A percentile compares a stretch with the other conserved stretches of the same genome.
Conservation (phyloP, 1,284 basidiomycete genomes). For the Mycosarcoma mackinlayi region DNA sequence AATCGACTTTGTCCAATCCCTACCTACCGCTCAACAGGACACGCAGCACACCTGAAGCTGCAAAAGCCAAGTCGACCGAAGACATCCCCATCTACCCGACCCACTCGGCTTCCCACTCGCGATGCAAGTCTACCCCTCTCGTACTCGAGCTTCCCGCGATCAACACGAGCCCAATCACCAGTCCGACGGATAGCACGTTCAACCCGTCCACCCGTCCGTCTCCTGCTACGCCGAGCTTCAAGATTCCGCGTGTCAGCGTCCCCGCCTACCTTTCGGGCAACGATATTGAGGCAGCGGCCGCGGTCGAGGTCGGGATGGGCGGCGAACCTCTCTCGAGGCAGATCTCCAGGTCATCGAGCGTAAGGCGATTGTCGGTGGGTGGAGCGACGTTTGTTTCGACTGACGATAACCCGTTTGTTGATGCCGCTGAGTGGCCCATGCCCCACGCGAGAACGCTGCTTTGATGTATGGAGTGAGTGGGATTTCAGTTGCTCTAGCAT, state of each 20-base stretch:
- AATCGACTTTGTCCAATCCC: neutral
- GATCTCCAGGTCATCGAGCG: conserved; percentile 4
- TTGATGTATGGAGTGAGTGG: too few relatives aligned
- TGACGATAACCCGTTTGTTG: conserved; percentile 29
- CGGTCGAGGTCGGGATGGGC: neutral
- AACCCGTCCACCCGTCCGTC: neutral
- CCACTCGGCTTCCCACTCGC: neutral
- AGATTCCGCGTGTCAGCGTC: conserved; percentile 23
- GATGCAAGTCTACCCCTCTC: conserved; percentile 3
- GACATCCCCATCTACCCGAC: conserved; percentile 9
- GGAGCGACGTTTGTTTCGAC: conserved; percentile 13
- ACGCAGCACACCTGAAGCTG: neutral
- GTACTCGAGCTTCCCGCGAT: neutral
- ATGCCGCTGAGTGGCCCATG: conserved; percentile 13
- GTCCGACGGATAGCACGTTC: neutral
- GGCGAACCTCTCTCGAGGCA: conserved; percentile 1
- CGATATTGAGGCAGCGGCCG: neutral
- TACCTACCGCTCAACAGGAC: conserved; percentile 1
- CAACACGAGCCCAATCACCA: neutral
- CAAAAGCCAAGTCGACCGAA: neutral
- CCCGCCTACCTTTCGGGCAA: conserved; percentile 7
- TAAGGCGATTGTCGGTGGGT: neutral
- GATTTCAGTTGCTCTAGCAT: too few relatives aligned
- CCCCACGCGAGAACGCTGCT: neutral
- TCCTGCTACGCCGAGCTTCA: conserved; percentile 11